Base-by-base conservation (phyloP, 169 alveolate species). In the Cryptosporidium sp. region DNA sequence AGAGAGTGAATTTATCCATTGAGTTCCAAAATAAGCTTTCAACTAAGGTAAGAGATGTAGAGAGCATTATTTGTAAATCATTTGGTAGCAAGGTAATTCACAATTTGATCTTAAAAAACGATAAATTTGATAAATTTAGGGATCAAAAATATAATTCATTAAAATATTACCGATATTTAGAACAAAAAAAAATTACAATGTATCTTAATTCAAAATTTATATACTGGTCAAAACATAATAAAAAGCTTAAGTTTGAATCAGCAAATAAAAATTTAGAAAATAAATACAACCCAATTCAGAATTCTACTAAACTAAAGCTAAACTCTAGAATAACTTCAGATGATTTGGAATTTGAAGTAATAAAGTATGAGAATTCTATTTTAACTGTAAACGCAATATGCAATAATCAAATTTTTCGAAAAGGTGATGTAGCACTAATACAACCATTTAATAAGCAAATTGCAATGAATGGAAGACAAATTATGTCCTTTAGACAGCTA, bases 401-500 rank as follows among this genome's bases (percentile, higher is more conserved):
- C 35, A 52, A 18, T 10, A 73, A 2, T 26, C 37, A 18, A 31
- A 31, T 31, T 58, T 39, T 55, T 52, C 51, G 51, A n/a, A 62
- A 35, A 31, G 55, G 68, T 5, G 86, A 73, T 73, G 1, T 73
- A 31, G 35, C 55, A 55, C 18, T 73, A 16, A 73, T 73, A 10
- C 69, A 73, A 8, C 86, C 86, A 52, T 73, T 33, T 4, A 35
- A 52, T 18, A 52, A 59, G 31, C 51, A 29, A n/a, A 3, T 16
- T 43, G 41, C 3, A 0, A 55, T 26, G 10, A 29, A 73, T 33
- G 43, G 37, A 73, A 41, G n/a, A 23, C 41, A 26, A 52, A 31
- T 73, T 8, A 73, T 73, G 86, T 73, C 86, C 7, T 73, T 73
- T 33, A 59, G 35, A 7, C 86, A 73, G 55, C 59, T 73, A 37